These are phyloP conservation scores for Mentha longifolia DNA, from an alignment of 257 asterid species.

Conservation along the genomic window DNA sequence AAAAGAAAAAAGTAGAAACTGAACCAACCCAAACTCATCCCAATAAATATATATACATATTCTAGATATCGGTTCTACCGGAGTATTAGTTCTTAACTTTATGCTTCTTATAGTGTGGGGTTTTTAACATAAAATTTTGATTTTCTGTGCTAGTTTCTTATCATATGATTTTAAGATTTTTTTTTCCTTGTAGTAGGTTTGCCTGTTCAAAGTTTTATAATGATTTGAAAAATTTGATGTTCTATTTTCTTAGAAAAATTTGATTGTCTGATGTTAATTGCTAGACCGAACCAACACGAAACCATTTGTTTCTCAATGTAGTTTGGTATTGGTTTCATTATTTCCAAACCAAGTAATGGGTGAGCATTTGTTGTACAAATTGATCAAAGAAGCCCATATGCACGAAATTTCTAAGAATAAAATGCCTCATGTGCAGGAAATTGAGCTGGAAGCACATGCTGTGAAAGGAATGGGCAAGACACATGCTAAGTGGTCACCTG, in stretches of 20 bases:
- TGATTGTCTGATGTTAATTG: background rate
- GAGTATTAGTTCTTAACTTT: background rate
- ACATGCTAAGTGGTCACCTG: slow-evolving; percentile 99
- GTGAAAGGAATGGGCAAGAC: slow-evolving; percentile 94
- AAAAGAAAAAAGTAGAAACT: background rate
- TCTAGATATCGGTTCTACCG: background rate
- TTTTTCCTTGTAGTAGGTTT: background rate
- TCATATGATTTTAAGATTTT: background rate
- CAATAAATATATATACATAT: background rate
- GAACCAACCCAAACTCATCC: background rate
- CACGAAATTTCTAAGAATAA: background rate
- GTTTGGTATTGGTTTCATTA: background rate
- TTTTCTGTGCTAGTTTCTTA: background rate
- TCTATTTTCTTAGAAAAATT: background rate
- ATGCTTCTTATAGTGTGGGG: too few species aligned
- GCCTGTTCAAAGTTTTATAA: background rate
- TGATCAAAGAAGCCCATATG: background rate
- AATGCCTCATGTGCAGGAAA: slow-evolving; percentile 60
- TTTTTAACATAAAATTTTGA: background rate
- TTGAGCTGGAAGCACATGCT: slow-evolving; percentile 97
- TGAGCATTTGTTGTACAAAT: background rate
- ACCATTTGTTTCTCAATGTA: slow-evolving; percentile 1
- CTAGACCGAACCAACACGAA: background rate
- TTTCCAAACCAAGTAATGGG: background rate
- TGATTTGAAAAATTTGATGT: background rate